Conservation (phyloP, 192 early-diverging fungal genomes). For the Dispira simplex region DNA sequence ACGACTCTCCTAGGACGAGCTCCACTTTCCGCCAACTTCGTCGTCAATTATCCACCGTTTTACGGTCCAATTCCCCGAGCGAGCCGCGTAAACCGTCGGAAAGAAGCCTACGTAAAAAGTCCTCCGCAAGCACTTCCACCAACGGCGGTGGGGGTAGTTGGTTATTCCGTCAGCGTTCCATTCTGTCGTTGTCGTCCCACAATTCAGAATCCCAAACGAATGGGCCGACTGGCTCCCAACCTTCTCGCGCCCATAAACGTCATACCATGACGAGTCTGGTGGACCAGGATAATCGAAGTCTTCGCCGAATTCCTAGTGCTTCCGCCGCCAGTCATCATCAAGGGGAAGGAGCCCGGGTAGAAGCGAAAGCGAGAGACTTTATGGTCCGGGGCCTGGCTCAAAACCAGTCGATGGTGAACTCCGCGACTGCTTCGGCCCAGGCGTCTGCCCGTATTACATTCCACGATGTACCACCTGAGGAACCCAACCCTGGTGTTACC, state of each 20-base stretch:
- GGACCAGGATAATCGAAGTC: too few relatives aligned
- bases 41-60: conserved; percentile 5
- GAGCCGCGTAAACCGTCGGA: not conserved
- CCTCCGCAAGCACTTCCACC: not conserved
- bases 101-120: not conserved
- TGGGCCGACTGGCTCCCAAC: not conserved
- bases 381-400: too few relatives aligned
- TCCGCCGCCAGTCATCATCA: too few relatives aligned
- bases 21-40: conserved; percentile 9
- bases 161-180: conserved; percentile 6
- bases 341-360: too few relatives aligned
- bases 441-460: too few relatives aligned
- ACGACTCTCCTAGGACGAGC: not conserved
- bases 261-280: not conserved
- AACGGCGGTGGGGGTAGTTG: conserved; percentile 1
- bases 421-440: too few relatives aligned
- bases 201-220: not conserved
- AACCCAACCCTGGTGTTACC: not conserved
- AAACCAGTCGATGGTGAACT: too few relatives aligned
- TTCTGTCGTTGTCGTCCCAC: conserved; percentile 1
- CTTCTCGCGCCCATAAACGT: not conserved
- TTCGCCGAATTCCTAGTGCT: too few relatives aligned
- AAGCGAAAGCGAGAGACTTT: too few relatives aligned
- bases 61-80: not conserved
- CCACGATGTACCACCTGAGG: too few relatives aligned